Conservation (phyloP, 2,329 filamentous ascomycete species). For the Blastomyces emzantsi region DNA sequence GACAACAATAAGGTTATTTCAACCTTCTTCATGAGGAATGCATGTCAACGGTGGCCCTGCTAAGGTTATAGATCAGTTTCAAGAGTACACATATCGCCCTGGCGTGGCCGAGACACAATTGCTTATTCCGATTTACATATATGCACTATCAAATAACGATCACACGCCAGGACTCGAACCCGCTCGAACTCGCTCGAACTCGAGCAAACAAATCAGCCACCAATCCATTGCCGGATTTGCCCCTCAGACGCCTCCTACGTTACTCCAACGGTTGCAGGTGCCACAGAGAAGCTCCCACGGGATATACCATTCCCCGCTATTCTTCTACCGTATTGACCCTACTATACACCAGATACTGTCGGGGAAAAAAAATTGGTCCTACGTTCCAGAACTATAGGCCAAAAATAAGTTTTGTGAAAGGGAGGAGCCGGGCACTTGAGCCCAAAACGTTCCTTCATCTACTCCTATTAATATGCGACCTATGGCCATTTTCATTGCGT, state of each 20-base stretch:
- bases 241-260: background rate
- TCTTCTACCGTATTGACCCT: background rate
- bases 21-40: background rate
- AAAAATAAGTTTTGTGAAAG: background rate
- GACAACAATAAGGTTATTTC: background rate
- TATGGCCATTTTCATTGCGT: background rate
- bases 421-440: background rate
- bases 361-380: background rate
- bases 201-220: background rate
- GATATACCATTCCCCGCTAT: background rate
- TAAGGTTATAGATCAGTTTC: background rate
- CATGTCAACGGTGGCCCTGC: background rate
- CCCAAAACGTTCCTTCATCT: background rate
- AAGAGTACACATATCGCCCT: background rate
- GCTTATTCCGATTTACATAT: background rate
- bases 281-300: background rate
- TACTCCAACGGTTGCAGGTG: background rate
- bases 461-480: background rate
- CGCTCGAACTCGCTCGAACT: background rate
- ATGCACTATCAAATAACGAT: background rate
- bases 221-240: background rate
- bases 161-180: background rate
- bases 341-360: background rate
- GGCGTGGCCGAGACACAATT: background rate
- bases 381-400: background rate